Evolutionary conservation across 768 basidiomycete genomes (phyloP).

Genomic region (Mycena vulgaris): DNA sequence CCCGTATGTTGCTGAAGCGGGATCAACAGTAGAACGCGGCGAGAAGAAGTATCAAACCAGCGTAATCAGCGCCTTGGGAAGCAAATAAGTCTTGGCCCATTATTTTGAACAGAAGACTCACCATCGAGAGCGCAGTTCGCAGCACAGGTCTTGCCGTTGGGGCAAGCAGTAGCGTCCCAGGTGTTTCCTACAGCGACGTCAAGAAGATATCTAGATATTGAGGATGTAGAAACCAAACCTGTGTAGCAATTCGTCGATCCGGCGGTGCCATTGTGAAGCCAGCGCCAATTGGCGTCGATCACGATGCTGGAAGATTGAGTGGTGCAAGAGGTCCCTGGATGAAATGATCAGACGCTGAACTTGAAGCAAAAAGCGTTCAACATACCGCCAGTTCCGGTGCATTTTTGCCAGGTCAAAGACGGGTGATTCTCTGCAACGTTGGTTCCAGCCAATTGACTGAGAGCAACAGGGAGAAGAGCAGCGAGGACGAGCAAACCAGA

Average conservation of each 20-base stretch:
- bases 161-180: conserved; percentile 67
- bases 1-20: conserved; percentile 60
- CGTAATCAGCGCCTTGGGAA: conserved; percentile 57
- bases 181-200: conserved; percentile 52
- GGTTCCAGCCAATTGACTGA: conserved; percentile 64
- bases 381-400: conserved; percentile 51
- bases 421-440: conserved; percentile 62
- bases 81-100: conserved; percentile 1
- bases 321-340: conserved; percentile 43
- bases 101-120: conserved; percentile 3
- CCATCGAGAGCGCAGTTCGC: conserved; percentile 58
- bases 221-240: conserved; percentile 41
- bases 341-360: not conserved
- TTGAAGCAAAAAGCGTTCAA: not conserved
- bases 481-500: conserved; percentile 26
- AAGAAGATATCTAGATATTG: conserved; percentile 7
- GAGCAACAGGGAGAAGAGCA: conserved; percentile 49
- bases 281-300: conserved; percentile 68
- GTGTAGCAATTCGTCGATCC: conserved; percentile 63
- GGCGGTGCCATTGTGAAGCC: conserved; percentile 54
- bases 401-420: conserved; percentile 55
- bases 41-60: not conserved
- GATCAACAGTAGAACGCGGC: not conserved
- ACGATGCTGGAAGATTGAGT: conserved; percentile 50
- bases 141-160: conserved; percentile 64